These are phyloP conservation scores for Eucalyptus pauciflora DNA, from an alignment of 345 rosid genomes.

Conservation along the genomic window DNA sequence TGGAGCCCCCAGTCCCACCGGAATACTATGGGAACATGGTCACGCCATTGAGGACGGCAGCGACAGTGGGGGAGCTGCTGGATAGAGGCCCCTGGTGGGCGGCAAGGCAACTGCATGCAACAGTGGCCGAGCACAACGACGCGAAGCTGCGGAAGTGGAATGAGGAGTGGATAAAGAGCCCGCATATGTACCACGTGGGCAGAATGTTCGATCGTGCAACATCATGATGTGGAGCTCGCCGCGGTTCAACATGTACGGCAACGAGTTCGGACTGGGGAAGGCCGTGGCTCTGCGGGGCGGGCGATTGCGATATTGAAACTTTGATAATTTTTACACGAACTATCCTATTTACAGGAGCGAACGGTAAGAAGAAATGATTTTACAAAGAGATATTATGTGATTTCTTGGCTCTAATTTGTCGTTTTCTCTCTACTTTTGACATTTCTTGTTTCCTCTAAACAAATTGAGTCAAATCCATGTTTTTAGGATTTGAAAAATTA, in stretches of 20 bases:
- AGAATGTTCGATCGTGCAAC: conserved; percentile 32
- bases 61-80: conserved; percentile 45
- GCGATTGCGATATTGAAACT: background rate
- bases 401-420: background rate
- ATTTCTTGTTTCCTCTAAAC: background rate
- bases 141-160: conserved; percentile 15
- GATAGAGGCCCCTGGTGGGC: no score
- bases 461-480: background rate
- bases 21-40: conserved; percentile 63
- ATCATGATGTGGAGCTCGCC: conserved; percentile 85
- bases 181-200: conserved; percentile 21
- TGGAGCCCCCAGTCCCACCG: conserved; percentile 28
- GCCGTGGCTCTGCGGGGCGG: conserved; percentile 66
- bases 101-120: background rate
- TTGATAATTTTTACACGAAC: background rate
- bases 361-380: background rate
- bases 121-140: conserved; percentile 28
- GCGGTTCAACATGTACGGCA: conserved; percentile 67
- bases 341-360: background rate
- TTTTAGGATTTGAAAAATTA: conserved; percentile 4
- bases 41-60: conserved; percentile 13
- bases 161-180: conserved; percentile 38
- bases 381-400: background rate
- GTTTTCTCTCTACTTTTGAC: background rate
- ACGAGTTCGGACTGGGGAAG: conserved; percentile 78